A percentile compares a stretch with the other conserved stretches of the same genome.
These are phyloP conservation scores for Jaenimonas drosophilae DNA, from an alignment of 208 protist genomes.

Conservation along the genomic window DNA sequence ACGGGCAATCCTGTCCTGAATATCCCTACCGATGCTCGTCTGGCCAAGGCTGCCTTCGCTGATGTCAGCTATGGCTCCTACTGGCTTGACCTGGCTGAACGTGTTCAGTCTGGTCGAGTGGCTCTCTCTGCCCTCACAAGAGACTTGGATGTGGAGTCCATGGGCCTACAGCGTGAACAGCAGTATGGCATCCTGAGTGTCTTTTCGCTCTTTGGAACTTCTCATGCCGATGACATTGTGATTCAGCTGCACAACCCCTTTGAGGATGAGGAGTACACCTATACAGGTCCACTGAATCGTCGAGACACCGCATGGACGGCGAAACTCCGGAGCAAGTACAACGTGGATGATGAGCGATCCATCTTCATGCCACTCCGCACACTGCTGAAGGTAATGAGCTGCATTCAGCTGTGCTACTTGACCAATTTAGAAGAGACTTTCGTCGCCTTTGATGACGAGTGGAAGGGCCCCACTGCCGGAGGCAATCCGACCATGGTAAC, in stretches of 20 bases:
- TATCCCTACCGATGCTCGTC: slow-evolving; percentile 27
- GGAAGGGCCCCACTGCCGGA: slow-evolving; percentile 14
- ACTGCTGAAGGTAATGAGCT: slow-evolving; percentile 19
- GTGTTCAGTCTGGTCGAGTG: slow-evolving; percentile 44
- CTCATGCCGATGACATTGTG: slow-evolving; percentile 42
- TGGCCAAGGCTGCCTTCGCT: slow-evolving; percentile 20
- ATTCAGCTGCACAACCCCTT: slow-evolving; percentile 73
- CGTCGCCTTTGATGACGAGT: slow-evolving; percentile 19
- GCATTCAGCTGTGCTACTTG: slow-evolving; percentile 20
- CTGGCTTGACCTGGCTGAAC: slow-evolving; percentile 58
- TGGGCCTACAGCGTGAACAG: slow-evolving; percentile 62
- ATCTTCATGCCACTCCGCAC: slow-evolving; percentile 16
- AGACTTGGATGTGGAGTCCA: slow-evolving; percentile 34
- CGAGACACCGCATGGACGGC: slow-evolving; percentile 21
- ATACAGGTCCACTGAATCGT: slow-evolving; percentile 18
- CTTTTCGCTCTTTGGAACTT: slow-evolving; percentile 60
- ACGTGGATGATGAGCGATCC: slow-evolving; percentile 13
- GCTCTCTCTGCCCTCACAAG: slow-evolving; percentile 47
- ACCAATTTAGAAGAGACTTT: slow-evolving; percentile 9
- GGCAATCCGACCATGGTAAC: slow-evolving; percentile 16
- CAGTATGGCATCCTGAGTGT: slow-evolving; percentile 78
- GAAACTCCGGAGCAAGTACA: slow-evolving; percentile 11
- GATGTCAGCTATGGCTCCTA: slow-evolving; percentile 20
- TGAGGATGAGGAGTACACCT: slow-evolving; percentile 55
- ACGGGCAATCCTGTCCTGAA: slow-evolving; percentile 45